Percentiles rank a stretch among this genome's conserved stretches.
Evolutionary conservation across 2,329 filamentous ascomycete genomes (phyloP).

Genomic region (Hymenoscyphus fructigenus): DNA sequence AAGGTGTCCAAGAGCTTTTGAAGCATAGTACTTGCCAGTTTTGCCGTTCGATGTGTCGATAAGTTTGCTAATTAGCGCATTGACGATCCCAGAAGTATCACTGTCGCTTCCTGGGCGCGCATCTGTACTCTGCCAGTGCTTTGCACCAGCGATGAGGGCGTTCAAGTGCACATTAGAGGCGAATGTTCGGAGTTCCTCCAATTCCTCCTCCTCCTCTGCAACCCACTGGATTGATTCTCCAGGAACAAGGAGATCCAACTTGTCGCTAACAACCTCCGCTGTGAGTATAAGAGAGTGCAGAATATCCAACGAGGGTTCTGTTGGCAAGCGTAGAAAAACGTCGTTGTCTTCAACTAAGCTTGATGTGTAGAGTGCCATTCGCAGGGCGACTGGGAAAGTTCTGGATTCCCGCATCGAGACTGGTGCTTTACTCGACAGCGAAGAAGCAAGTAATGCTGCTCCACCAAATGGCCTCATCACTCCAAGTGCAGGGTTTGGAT

Average conservation of each 20-base stretch:
- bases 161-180: slow-evolving; percentile 13
- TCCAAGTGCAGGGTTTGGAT: slow-evolving; percentile 63
- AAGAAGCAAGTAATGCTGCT: slow-evolving; percentile 61
- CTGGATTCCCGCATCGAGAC: slow-evolving; percentile 40
- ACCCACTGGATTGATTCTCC: slow-evolving; percentile 49
- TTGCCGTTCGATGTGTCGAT: slow-evolving; percentile 45
- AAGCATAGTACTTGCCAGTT: slow-evolving; percentile 50
- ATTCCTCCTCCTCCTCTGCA: slow-evolving; percentile 36
- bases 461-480: slow-evolving; percentile 74
- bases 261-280: slow-evolving; percentile 52
- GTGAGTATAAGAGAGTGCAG: slow-evolving; percentile 53
- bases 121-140: slow-evolving; percentile 7
- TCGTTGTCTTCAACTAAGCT: slow-evolving; percentile 52
- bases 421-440: slow-evolving; percentile 46
- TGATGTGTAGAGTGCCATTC: slow-evolving; percentile 71
- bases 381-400: slow-evolving; percentile 69
- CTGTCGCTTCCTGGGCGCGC: slow-evolving; percentile 20
- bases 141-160: slow-evolving; percentile 1
- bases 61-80: slow-evolving; percentile 46
- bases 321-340: slow-evolving; percentile 42
- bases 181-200: slow-evolving; percentile 24
- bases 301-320: slow-evolving; percentile 48
- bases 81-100: slow-evolving; percentile 40
- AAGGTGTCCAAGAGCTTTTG: slow-evolving; percentile 51
- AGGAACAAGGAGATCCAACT: slow-evolving; percentile 44